Conservation (phyloP, 257 asterid genomes). For the Gentiana straminea region DNA sequence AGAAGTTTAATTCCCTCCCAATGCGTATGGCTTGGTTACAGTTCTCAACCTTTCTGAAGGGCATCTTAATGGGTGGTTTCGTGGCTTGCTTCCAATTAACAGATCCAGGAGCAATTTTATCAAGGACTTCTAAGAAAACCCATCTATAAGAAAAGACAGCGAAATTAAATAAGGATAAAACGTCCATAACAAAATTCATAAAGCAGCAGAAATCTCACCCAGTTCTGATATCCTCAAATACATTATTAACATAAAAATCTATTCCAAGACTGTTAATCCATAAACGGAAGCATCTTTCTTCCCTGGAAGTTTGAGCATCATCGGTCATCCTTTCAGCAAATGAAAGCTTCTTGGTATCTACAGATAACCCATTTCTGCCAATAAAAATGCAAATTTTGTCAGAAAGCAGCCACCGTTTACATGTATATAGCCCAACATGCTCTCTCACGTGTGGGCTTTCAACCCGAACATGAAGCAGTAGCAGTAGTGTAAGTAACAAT, state of each 20-base stretch:
- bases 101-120: slow-evolving; percentile 53
- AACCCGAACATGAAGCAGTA: too few relatives aligned
- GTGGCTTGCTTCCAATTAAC: slow-evolving; percentile 81
- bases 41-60: slow-evolving; percentile 80
- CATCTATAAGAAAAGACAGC: slow-evolving; percentile 36
- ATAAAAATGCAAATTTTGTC: neutral
- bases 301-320: slow-evolving; percentile 87
- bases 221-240: slow-evolving; percentile 74
- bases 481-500: too few relatives aligned
- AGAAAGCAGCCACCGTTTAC: neutral
- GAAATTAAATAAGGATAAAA: slow-evolving; percentile 6
- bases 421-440: too few relatives aligned
- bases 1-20: slow-evolving; percentile 68
- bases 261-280: slow-evolving; percentile 95
- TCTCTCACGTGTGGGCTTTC: too few relatives aligned
- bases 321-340: slow-evolving; percentile 87
- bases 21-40: slow-evolving; percentile 82
- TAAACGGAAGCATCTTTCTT: slow-evolving; percentile 90
- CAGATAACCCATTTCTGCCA: slow-evolving; percentile 71
- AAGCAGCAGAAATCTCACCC: slow-evolving; percentile 44
- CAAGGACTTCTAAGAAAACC: slow-evolving; percentile 71
- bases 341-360: slow-evolving; percentile 43
- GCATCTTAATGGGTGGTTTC: slow-evolving; percentile 82
- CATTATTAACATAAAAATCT: slow-evolving; percentile 57
- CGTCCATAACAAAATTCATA: slow-evolving; percentile 2